These are phyloP conservation scores for Mycena galopus DNA, from an alignment of 768 basidiomycete species.

Conservation along the genomic window DNA sequence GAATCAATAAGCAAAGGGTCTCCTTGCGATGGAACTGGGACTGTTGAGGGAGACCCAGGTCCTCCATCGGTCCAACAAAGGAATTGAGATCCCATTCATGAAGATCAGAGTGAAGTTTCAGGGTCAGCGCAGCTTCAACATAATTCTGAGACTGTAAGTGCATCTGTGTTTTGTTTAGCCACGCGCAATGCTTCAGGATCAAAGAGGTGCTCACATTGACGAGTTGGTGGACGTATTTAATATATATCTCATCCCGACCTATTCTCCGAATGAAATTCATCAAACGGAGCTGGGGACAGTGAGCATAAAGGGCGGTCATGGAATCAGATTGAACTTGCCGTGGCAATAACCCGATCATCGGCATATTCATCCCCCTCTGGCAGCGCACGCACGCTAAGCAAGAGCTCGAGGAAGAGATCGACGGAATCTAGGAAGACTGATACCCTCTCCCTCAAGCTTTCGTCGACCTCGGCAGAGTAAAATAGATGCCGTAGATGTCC, in stretches of 20 bases:
- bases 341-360: conserved; percentile 94
- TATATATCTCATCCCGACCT: conserved; percentile 93
- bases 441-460: conserved; percentile 81
- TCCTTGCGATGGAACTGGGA: conserved; percentile 96
- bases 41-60: conserved; percentile 90
- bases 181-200: not conserved
- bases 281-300: conserved; percentile 71
- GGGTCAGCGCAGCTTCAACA: conserved; percentile 92
- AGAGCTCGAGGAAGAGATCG: conserved; percentile 91
- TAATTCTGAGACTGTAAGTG: conserved; percentile 91
- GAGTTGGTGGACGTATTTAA: conserved; percentile 96
- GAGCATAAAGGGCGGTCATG: not conserved
- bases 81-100: conserved; percentile 90
- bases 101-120: conserved; percentile 94
- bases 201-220: conserved; percentile 75
- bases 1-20: conserved; percentile 88
- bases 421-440: conserved; percentile 89
- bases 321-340: conserved; percentile 59
- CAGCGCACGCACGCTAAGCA: conserved; percentile 88
- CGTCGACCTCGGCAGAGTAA: conserved; percentile 85
- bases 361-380: conserved; percentile 95
- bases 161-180: conserved; percentile 65
- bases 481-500: conserved; percentile 92
- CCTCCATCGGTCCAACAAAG: conserved; percentile 90
- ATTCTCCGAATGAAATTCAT: conserved; percentile 96